Conservation (phyloP, 2,329 filamentous ascomycete genomes). For the Arthrobotrys sphaeroides region DNA sequence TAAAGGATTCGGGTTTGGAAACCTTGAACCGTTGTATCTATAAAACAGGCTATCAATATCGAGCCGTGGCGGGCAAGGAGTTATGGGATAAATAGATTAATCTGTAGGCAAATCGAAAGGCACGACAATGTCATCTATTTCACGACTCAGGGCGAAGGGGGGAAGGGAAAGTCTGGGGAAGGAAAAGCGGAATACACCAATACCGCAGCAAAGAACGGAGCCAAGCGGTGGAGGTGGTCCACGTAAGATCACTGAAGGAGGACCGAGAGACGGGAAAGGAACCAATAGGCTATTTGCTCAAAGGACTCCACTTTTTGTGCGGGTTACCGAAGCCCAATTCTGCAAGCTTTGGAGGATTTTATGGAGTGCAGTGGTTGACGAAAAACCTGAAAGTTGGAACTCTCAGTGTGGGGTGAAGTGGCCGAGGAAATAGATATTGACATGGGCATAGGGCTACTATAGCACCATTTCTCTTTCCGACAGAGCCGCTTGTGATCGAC, state of each 20-base stretch:
- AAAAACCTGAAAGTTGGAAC: slow-evolving; percentile 38
- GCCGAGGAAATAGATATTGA: slow-evolving; percentile 5
- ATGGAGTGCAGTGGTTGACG: slow-evolving; percentile 10
- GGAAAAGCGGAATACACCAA: neutral
- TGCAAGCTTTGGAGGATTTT: slow-evolving; percentile 5
- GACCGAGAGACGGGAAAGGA: neutral
- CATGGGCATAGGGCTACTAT: slow-evolving; percentile 40
- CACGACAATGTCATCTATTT: neutral
- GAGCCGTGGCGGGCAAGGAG: slow-evolving; percentile 13
- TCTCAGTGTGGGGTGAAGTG: slow-evolving; percentile 8
- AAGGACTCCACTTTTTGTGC: slow-evolving; percentile 21
- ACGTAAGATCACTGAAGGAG: slow-evolving; percentile 25
- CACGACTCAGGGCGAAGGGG: slow-evolving; percentile 33
- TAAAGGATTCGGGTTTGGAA: slow-evolving; percentile 33
- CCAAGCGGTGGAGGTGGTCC: slow-evolving; percentile 13
- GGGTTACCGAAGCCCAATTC: slow-evolving; percentile 29
- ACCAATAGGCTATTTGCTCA: slow-evolving; percentile 30
- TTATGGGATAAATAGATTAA: slow-evolving; percentile 19
- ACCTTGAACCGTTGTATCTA: slow-evolving; percentile 9
- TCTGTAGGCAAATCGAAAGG: slow-evolving; percentile 22
- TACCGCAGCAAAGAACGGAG: slow-evolving; percentile 13
- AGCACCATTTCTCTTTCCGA: slow-evolving; percentile 41
- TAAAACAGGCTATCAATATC: slow-evolving; percentile 27
- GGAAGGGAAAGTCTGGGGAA: slow-evolving; percentile 44
- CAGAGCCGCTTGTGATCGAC: slow-evolving; percentile 41